Percentiles rank a stretch among this genome's conserved stretches.
Conservation (phyloP, 805 yeast species). For the Zygoascus ofunaensis region DNA sequence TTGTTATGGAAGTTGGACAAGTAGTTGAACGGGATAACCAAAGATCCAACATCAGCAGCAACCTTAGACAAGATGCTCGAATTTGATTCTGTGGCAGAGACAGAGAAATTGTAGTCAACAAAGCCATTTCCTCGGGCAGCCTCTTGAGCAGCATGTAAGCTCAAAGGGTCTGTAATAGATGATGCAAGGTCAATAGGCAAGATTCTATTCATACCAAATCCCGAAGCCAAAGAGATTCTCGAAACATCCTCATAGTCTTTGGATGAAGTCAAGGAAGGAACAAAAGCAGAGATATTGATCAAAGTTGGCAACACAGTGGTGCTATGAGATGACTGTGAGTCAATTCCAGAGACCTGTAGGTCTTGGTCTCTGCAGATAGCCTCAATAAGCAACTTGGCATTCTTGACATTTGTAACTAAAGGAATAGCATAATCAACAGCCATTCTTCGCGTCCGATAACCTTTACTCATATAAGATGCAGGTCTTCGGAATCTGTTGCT, state of each 20-base stretch:
- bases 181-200: constrained; percentile 65
- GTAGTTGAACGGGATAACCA: constrained; percentile 73
- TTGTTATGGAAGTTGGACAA: constrained; percentile 47
- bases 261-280: constrained; percentile 50
- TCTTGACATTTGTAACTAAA: constrained; percentile 91
- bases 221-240: constrained; percentile 65
- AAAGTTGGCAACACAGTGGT: constrained; percentile 80
- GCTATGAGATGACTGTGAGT: constrained; percentile 83
- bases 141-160: constrained; percentile 57
- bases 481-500: constrained; percentile 97
- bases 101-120: constrained; percentile 75
- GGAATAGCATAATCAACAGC: constrained; percentile 99
- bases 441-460: constrained; percentile 98
- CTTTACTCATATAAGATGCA: constrained; percentile 94
- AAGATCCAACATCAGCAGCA: constrained; percentile 60
- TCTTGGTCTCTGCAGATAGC: constrained; percentile 59
- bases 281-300: constrained; percentile 69
- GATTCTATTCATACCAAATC: constrained; percentile 79
- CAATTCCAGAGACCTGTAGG: constrained; percentile 64
- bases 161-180: constrained; percentile 52
- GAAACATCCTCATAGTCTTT: constrained; percentile 58
- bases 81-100: constrained; percentile 74
- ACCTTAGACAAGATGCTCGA: constrained; percentile 52
- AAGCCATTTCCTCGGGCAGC: constrained; percentile 44
- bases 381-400: constrained; percentile 91